A percentile compares a stretch with the other conserved stretches of the same genome.
phyloP scores from a whole-genome alignment of 2,329 filamentous ascomycete genomes.

The Arthrobotrys iridis region DNA sequence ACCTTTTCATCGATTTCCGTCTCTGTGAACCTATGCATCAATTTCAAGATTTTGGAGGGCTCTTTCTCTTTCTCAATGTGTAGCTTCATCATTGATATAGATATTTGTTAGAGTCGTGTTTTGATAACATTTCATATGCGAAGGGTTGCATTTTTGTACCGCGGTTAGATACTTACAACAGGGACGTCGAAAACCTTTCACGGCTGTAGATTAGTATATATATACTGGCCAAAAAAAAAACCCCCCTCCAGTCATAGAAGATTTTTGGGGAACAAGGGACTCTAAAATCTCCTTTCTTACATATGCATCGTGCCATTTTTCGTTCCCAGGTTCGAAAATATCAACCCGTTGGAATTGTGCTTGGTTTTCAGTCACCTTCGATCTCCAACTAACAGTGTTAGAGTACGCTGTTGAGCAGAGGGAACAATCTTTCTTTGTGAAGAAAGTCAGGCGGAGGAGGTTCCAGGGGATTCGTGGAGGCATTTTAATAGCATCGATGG shows the following conservation, averaged over 20 bases:
- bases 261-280: background rate
- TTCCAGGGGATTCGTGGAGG: background rate
- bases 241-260: too few relatives aligned
- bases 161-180: slow-evolving; percentile 15
- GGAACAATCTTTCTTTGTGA: slow-evolving; percentile 36
- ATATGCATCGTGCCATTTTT: slow-evolving; percentile 50
- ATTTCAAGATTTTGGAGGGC: slow-evolving; percentile 20
- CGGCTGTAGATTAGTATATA: too few relatives aligned
- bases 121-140: too few relatives aligned
- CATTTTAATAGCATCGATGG: too few relatives aligned
- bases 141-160: too few relatives aligned
- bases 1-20: slow-evolving; percentile 27
- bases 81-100: background rate
- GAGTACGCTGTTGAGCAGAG: slow-evolving; percentile 37
- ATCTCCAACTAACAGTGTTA: slow-evolving; percentile 2
- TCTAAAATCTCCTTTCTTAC: slow-evolving; percentile 1
- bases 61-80: slow-evolving; percentile 32
- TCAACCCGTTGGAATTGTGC: slow-evolving; percentile 21
- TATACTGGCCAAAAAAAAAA: background rate
- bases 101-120: too few relatives aligned
- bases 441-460: slow-evolving; percentile 39
- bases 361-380: slow-evolving; percentile 6
- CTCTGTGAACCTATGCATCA: slow-evolving; percentile 40
- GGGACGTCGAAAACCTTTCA: slow-evolving; percentile 51
- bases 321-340: slow-evolving; percentile 24